Conservation (phyloP, 2,329 filamentous ascomycete species). For the Ophiostoma sp. region DNA sequence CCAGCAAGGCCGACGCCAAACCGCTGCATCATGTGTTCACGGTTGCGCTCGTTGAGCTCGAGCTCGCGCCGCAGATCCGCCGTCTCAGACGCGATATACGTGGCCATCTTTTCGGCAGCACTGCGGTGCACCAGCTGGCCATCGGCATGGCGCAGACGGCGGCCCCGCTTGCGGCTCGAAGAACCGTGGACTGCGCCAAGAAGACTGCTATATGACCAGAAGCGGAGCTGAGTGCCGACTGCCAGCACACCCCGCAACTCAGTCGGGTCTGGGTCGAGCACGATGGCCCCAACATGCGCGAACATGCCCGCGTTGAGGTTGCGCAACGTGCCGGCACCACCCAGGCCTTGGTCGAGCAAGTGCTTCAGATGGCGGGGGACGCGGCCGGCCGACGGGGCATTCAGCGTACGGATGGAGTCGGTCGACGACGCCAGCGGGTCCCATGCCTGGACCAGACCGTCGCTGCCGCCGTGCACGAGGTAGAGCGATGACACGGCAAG, state of each 20-base stretch:
- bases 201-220: constrained; percentile 76
- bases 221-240: constrained; percentile 79
- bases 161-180: constrained; percentile 72
- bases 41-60: constrained; percentile 59
- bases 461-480: constrained; percentile 86
- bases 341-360: constrained; percentile 34
- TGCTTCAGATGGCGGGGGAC: constrained; percentile 65
- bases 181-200: constrained; percentile 57
- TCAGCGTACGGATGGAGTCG: constrained; percentile 77
- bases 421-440: constrained; percentile 80
- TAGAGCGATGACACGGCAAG: constrained; percentile 80
- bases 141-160: constrained; percentile 65
- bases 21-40: constrained; percentile 64
- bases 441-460: constrained; percentile 94
- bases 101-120: constrained; percentile 61
- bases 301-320: constrained; percentile 65
- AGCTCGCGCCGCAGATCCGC: constrained; percentile 71
- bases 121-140: constrained; percentile 46
- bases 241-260: constrained; percentile 80
- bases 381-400: constrained; percentile 75
- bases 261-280: constrained; percentile 80
- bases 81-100: constrained; percentile 82
- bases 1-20: constrained; percentile 77
- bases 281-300: constrained; percentile 76
- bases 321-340: constrained; percentile 30